Conservation (phyloP, 2,329 filamentous ascomycete species). For the Scedosporium apiospermum region DNA sequence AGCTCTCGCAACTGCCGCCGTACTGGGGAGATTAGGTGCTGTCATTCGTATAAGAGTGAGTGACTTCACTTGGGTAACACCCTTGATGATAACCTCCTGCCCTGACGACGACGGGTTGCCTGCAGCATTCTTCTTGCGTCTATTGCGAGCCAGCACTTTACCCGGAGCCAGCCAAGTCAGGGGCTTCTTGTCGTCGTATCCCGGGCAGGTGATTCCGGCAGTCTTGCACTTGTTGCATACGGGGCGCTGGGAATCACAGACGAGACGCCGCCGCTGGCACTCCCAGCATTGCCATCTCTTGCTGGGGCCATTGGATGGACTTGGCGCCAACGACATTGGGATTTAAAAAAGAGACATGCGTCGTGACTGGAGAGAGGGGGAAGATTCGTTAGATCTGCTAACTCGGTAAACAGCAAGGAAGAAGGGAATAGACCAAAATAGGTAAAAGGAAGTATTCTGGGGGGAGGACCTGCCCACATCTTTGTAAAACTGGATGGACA, state of each 20-base stretch:
- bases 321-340: not conserved
- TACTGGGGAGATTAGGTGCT: not conserved
- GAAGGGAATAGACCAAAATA: not conserved
- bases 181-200: conserved; percentile 27
- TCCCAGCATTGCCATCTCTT: conserved; percentile 28
- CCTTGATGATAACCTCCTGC: no score
- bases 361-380: not conserved
- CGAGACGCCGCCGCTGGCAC: conserved; percentile 27
- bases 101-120: no score
- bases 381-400: not conserved
- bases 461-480: not conserved
- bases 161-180: conserved; percentile 29
- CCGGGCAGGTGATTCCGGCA: conserved; percentile 25
- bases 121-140: conserved; percentile 8
- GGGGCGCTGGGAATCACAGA: conserved; percentile 27
- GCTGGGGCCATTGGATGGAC: not conserved
- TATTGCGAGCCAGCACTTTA: conserved; percentile 20
- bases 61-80: not conserved
- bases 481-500: not conserved
- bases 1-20: not conserved
- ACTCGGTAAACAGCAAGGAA: not conserved
- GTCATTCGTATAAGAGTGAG: not conserved
- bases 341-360: not conserved
- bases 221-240: conserved; percentile 25
- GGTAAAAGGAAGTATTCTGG: not conserved